Conservation (phyloP, 768 basidiomycete genomes). For the Russula olivacea region DNA sequence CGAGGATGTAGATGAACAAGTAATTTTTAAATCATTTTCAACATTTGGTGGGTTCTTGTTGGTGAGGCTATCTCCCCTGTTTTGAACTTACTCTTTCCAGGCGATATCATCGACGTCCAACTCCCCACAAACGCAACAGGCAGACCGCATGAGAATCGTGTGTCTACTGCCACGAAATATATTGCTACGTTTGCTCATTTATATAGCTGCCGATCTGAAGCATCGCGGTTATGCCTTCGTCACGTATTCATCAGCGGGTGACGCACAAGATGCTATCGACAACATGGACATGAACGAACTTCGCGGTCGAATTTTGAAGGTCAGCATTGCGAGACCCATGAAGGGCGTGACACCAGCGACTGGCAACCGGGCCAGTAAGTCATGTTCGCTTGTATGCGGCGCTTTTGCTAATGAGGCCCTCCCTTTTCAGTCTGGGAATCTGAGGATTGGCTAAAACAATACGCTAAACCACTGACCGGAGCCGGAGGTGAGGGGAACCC, state of each 20-base stretch:
- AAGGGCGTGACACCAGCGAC: constrained; percentile 56
- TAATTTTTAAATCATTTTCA: constrained; percentile 73
- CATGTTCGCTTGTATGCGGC: constrained; percentile 4
- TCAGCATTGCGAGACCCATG: constrained; percentile 79
- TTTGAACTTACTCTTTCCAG: constrained; percentile 36
- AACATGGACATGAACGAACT: constrained; percentile 97
- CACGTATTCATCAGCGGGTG: constrained; percentile 70
- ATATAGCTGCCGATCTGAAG: constrained; percentile 49
- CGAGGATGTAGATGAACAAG: constrained; percentile 76
- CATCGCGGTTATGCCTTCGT: constrained; percentile 94
- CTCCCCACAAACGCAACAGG: constrained; percentile 76
- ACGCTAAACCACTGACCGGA: constrained; percentile 71
- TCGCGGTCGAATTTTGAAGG: constrained; percentile 68
- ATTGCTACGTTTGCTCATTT: constrained; percentile 10
- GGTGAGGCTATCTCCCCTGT: not conserved
- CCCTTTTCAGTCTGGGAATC: constrained; percentile 81
- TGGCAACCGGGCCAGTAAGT: constrained; percentile 73
- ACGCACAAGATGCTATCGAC: constrained; percentile 96
- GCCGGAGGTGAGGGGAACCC: constrained; percentile 54
- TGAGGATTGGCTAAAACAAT: constrained; percentile 84
- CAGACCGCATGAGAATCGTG: constrained; percentile 56
- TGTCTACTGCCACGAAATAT: constrained; percentile 20
- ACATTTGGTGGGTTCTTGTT: constrained; percentile 69
- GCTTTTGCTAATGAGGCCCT: not conserved
- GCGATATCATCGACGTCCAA: constrained; percentile 89